Percentiles rank a stretch among this genome's conserved stretches.
These are phyloP conservation scores for Tricholoma saponaceum DNA, from an alignment of 768 basidiomycete species.

Conservation along the genomic window DNA sequence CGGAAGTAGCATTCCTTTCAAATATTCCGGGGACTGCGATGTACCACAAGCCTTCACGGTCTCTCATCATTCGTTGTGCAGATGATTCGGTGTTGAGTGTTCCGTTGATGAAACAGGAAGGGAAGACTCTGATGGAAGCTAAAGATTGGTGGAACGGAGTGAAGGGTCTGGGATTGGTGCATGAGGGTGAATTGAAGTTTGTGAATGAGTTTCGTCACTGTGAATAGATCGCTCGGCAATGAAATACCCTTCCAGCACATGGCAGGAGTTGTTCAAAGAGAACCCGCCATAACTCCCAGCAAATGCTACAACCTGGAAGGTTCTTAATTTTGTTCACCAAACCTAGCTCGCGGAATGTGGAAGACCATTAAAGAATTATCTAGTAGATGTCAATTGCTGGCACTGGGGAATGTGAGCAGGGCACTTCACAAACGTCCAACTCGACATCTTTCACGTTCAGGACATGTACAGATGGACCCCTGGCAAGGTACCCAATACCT, in stretches of 20 bases:
- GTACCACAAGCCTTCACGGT: constrained; percentile 34
- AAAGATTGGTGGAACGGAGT: constrained; percentile 81
- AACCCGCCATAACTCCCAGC: too few species aligned
- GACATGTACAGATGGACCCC: too few species aligned
- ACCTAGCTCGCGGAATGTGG: too few species aligned
- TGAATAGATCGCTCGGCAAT: not conserved
- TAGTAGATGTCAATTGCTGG: too few species aligned
- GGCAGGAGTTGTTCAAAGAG: too few species aligned
- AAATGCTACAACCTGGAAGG: too few species aligned
- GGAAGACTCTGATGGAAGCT: constrained; percentile 48
- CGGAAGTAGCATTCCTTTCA: constrained; percentile 7
- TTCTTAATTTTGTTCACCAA: too few species aligned
- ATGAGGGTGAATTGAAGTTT: constrained; percentile 14
- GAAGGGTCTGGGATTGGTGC: constrained; percentile 25
- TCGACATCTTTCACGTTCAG: too few species aligned
- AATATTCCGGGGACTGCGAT: constrained; percentile 36
- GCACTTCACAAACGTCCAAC: too few species aligned
- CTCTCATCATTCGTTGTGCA: constrained; percentile 55
- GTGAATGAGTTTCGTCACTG: constrained; percentile 4
- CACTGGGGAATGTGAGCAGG: too few species aligned
- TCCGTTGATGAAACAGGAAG: constrained; percentile 56
- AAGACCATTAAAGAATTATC: too few species aligned
- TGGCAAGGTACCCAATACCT: too few species aligned
- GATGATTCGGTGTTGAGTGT: constrained; percentile 49
- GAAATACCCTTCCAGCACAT: not conserved